These are phyloP conservation scores for Cucumis melo DNA, from an alignment of 306 rosid genomes.

Conservation along the genomic window DNA sequence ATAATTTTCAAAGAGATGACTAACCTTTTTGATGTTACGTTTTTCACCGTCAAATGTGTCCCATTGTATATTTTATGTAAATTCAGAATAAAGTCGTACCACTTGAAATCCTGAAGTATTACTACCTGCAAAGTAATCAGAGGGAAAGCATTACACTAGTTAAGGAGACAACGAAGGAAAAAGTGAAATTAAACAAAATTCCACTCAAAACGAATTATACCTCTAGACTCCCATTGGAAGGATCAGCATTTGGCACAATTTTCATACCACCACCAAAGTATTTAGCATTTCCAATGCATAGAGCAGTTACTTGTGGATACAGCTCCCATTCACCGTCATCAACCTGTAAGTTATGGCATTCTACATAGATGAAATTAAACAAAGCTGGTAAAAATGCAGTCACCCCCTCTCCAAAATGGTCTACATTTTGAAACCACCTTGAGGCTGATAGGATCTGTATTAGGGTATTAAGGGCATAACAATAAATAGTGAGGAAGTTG, in stretches of 20 bases:
- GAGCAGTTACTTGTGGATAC: slow-evolving; percentile 63
- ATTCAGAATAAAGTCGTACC: slow-evolving; percentile 79
- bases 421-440: neutral
- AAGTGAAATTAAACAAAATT: neutral
- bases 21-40: slow-evolving; percentile 71
- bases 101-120: slow-evolving; percentile 75
- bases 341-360: slow-evolving; percentile 32
- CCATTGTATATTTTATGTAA: slow-evolving; percentile 69
- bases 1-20: neutral
- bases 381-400: neutral
- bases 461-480: no score
- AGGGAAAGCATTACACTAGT: neutral
- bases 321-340: slow-evolving; percentile 75
- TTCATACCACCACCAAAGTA: slow-evolving; percentile 98
- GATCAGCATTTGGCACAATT: slow-evolving; percentile 74
- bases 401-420: neutral
- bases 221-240: slow-evolving; percentile 58
- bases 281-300: slow-evolving; percentile 84
- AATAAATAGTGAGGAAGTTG: no score
- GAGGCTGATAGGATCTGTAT: no score
- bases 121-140: slow-evolving; percentile 41
- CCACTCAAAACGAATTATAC: slow-evolving; percentile 22
- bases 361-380: neutral
- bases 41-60: slow-evolving; percentile 63
- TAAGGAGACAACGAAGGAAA: neutral